These are phyloP conservation scores for Tothia fuscella DNA, from an alignment of 2,329 filamentous ascomycete species.

Conservation along the genomic window DNA sequence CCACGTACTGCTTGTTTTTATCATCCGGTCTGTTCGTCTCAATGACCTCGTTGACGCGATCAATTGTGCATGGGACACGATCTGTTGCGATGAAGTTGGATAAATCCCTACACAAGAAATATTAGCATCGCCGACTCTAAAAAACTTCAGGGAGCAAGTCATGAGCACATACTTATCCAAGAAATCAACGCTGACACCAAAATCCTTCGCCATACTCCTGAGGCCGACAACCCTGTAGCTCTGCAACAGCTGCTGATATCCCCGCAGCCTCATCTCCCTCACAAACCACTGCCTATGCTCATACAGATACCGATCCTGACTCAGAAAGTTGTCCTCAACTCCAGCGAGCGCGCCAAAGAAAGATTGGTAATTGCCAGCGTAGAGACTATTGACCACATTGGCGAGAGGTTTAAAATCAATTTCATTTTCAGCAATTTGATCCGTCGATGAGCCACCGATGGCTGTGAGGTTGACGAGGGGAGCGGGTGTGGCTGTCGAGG, in stretches of 20 bases:
- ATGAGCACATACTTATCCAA: slow-evolving; percentile 63
- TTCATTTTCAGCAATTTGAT: slow-evolving; percentile 65
- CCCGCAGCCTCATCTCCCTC: slow-evolving; percentile 91
- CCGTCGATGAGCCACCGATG: slow-evolving; percentile 51
- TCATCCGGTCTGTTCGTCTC: slow-evolving; percentile 96
- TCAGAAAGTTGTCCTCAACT: slow-evolving; percentile 89
- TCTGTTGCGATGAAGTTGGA: slow-evolving; percentile 94
- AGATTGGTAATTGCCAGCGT: slow-evolving; percentile 83
- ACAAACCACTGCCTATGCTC: slow-evolving; percentile 98
- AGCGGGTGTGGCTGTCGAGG: slow-evolving; percentile 38
- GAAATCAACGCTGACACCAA: slow-evolving; percentile 94
- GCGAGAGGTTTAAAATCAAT: slow-evolving; percentile 85
- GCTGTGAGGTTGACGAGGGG: slow-evolving; percentile 75
- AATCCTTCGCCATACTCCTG: slow-evolving; percentile 92
- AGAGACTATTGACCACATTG: slow-evolving; percentile 79
- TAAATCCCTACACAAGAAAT: slow-evolving; percentile 54
- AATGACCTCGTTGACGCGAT: slow-evolving; percentile 91
- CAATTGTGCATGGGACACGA: slow-evolving; percentile 91
- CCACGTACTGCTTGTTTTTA: slow-evolving; percentile 99
- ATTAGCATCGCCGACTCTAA: slow-evolving; percentile 1
- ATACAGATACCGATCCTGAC: slow-evolving; percentile 84
- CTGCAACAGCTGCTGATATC: slow-evolving; percentile 93
- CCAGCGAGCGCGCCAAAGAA: slow-evolving; percentile 85
- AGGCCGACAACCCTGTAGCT: slow-evolving; percentile 96
- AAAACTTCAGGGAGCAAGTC: neutral